Evolutionary conservation across 75 land plant species (phyloP), one percentile per base, ranked within the genome.

Genomic region (Isoetes taiwanensis): DNA sequence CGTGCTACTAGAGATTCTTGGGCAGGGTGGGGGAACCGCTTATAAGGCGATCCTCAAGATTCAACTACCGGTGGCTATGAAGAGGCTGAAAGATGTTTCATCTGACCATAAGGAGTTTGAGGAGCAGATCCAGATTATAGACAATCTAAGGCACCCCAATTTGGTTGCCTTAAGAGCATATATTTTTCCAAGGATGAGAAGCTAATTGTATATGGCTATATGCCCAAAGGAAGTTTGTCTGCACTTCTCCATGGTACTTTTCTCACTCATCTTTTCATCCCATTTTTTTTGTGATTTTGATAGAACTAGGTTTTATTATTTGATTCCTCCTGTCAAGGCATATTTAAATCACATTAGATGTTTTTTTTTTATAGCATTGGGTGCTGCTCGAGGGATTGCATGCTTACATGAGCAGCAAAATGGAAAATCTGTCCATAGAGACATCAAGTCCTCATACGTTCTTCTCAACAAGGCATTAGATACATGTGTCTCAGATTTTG

Each of bases 1-100:
- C n/a, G 84, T 80, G 6, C 78, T 80, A 19, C 80, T 80, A 0
- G 84, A 81, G 59, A 75, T 81, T 35, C 30, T 81, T 56, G 84
- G 84, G 28, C 74, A 74, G 53, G 84, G 84, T 30, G 74, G 72
- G n/a, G 84, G 84, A 40, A 81, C 81, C 1, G 66, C 81, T 0
- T 81, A 81, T 52, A 81, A 78, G 64, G 84, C 84, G 30, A 72
- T 70, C 9, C 46, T 81, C 30, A 80, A 81, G 50, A 34, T 59
- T 17, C 80, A 80, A 19, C 16, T 55, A 25, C 68, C 55, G 28
- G 78, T 81, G 61, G 84, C 69, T 0, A 80, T 81, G 65, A 81
- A 81, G 59, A 71, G 84, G 48, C 50, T 81, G 34, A 81, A 74
- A 61, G 81, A 81, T 54, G 84, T 78, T 23, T 42, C 57, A 31